These are phyloP conservation scores for Penicillium sp. DNA, from an alignment of 2,329 filamentous ascomycete genomes.

Conservation along the genomic window DNA sequence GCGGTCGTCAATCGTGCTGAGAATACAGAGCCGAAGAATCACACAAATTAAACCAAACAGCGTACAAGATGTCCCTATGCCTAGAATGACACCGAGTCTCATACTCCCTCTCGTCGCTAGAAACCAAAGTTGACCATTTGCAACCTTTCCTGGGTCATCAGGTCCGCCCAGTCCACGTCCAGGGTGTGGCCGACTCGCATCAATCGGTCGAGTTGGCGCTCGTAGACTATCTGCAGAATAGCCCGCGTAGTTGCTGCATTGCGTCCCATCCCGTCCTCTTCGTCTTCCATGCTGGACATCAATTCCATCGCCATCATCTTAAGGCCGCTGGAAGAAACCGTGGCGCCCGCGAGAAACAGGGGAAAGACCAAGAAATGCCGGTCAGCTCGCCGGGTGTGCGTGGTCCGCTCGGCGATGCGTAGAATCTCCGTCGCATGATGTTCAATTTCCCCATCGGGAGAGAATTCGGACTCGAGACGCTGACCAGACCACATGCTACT, in stretches of 20 bases:
- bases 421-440: constrained; percentile 48
- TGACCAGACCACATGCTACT: constrained; percentile 55
- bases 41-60: constrained; percentile 4
- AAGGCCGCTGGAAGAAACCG: constrained; percentile 41
- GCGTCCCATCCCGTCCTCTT: constrained; percentile 45
- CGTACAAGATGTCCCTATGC: constrained; percentile 3
- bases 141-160: constrained; percentile 47
- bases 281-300: constrained; percentile 48
- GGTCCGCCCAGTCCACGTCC: constrained; percentile 51
- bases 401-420: constrained; percentile 42
- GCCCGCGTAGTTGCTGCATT: constrained; percentile 48
- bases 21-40: no score
- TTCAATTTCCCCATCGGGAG: constrained; percentile 44
- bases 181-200: constrained; percentile 41
- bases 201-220: constrained; percentile 47
- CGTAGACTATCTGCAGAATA: constrained; percentile 49
- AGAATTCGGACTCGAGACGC: constrained; percentile 39
- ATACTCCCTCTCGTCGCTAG: constrained; percentile 21
- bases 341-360: constrained; percentile 52
- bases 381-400: constrained; percentile 40
- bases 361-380: constrained; percentile 53
- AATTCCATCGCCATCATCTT: constrained; percentile 51
- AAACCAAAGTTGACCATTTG: constrained; percentile 54
- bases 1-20: constrained; percentile 20
- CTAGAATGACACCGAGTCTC: constrained; percentile 6